These are phyloP conservation scores for Chalciporus sp. DNA, from an alignment of 1,284 basidiomycete species.

Conservation along the genomic window DNA sequence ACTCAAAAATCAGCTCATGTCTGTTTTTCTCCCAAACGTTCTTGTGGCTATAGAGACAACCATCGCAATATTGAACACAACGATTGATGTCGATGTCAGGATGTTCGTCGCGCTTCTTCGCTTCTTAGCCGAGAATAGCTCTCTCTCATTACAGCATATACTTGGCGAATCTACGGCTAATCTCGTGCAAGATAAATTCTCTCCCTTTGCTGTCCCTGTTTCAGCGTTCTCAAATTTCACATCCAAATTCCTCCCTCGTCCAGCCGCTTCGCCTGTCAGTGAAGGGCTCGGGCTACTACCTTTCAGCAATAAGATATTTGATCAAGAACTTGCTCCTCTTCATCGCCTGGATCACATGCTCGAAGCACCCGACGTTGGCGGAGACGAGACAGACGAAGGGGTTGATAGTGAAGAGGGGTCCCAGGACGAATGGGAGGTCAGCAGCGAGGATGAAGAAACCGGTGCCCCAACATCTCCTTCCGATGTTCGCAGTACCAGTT, in stretches of 20 bases:
- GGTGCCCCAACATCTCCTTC: not conserved
- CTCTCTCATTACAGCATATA: constrained; percentile 24
- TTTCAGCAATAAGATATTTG: constrained; percentile 55
- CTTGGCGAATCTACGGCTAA: constrained; percentile 35
- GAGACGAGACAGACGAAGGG: too few relatives aligned
- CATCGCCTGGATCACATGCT: constrained; percentile 21
- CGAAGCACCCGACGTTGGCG: too few relatives aligned
- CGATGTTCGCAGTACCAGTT: constrained; percentile 12
- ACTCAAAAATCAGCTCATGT: constrained; percentile 34
- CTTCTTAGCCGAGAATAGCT: constrained; percentile 32
- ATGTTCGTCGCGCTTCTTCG: constrained; percentile 49
- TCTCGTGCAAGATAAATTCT: constrained; percentile 31
- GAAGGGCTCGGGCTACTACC: constrained; percentile 43
- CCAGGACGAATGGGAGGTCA: not conserved
- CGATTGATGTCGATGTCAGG: constrained; percentile 52
- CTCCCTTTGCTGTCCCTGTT: constrained; percentile 22
- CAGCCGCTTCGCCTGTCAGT: constrained; percentile 7
- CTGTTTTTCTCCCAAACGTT: constrained; percentile 41
- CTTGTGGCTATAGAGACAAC: constrained; percentile 37
- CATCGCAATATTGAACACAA: constrained; percentile 22
- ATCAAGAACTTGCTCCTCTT: constrained; percentile 45
- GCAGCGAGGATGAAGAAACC: constrained; percentile 20
- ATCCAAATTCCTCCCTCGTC: constrained; percentile 14
- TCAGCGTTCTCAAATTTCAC: constrained; percentile 31
- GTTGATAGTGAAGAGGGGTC: constrained; percentile 15